These are phyloP conservation scores for Pugionium cornutum DNA, from an alignment of 345 rosid genomes.

Conservation along the genomic window DNA sequence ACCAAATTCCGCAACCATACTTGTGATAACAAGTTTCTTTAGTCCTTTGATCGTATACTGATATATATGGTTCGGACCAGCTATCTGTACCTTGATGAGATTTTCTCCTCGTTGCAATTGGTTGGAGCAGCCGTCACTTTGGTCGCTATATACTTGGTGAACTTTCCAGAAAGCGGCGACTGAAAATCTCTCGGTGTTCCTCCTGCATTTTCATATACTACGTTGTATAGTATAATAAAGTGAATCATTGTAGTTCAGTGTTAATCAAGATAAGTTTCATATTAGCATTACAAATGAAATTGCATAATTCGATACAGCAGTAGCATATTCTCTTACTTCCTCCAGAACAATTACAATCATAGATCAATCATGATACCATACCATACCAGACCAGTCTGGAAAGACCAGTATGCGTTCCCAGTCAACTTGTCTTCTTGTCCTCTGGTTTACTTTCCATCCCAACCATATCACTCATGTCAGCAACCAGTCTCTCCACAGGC, in stretches of 20 bases:
- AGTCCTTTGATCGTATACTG: neutral
- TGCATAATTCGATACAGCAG: slow-evolving; percentile 20
- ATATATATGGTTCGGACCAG: slow-evolving; percentile 43
- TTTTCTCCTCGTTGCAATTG: slow-evolving; percentile 72
- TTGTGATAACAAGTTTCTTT: neutral
- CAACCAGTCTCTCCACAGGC: slow-evolving; percentile 43
- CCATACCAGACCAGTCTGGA: neutral
- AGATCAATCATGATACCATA: slow-evolving; percentile 14
- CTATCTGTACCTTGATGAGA: slow-evolving; percentile 79
- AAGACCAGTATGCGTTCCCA: neutral
- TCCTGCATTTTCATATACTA: slow-evolving; percentile 1
- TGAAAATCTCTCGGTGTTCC: slow-evolving; percentile 25
- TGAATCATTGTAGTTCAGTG: slow-evolving; percentile 21
- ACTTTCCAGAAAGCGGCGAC: slow-evolving; percentile 45
- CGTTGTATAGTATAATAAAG: slow-evolving; percentile 31
- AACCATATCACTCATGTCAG: slow-evolving; percentile 30
- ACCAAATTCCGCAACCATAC: neutral
- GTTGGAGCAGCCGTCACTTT: slow-evolving; percentile 73
- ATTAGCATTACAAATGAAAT: slow-evolving; percentile 16
- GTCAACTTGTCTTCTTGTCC: slow-evolving; percentile 13
- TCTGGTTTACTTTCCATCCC: slow-evolving; percentile 26
- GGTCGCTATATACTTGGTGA: slow-evolving; percentile 82
- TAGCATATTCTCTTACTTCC: neutral
- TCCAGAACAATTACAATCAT: slow-evolving; percentile 27
- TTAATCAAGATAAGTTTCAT: slow-evolving; percentile 13